Evolutionary conservation across 2,329 filamentous ascomycete genomes (phyloP), one percentile per base, ranked within the genome.

Genomic region (Aspergillus aculeatinus): DNA sequence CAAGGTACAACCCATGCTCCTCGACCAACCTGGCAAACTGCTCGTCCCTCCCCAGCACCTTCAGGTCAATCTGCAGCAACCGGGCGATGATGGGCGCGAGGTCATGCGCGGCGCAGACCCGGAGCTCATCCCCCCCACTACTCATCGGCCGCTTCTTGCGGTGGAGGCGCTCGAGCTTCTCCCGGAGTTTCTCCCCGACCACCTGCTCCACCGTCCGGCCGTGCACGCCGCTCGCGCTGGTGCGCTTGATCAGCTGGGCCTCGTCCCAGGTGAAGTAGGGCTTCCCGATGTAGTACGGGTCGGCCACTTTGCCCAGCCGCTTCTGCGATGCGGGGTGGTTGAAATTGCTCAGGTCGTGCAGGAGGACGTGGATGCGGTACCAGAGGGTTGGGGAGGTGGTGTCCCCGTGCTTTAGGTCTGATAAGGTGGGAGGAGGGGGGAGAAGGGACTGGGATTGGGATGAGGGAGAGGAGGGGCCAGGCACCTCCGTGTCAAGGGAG

Each of bases 41-140:
- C 19, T 60, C 60, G 27, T 74, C 66, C 48, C 59, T 71, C 16
- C 63, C 63, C 31, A 75, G 49, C 25, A 67, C 64, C 59, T 71
- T 73, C 5, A 63, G 47, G 29, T 70, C 64, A 39, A 75, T 67
- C 12, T 59, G 58, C 48, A 76, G 67, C 1, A 59, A 66, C 48
- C 64, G 65, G 39, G 71, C 70, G 23, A 74, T 63, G 7, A 73
- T 60, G 1, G 67, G 69, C 21, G 71, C 70, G 44, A 75, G 51
- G 61, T 76, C 72, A 57, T 76, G 72, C 3, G 72, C 72, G n/a
- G 73, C 68, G 53, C 72, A 76, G n/a, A 74, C 63, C 1, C 70
- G 60, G 59, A 68, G 10, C 33, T 4, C 74, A 51, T 75, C 71
- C 0, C 63, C 63, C 9, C 64, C 73, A 19, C 70, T 23, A 23